Base-by-base conservation (phyloP, 2,329 filamentous ascomycete species). In the Diplodia mutila region DNA sequence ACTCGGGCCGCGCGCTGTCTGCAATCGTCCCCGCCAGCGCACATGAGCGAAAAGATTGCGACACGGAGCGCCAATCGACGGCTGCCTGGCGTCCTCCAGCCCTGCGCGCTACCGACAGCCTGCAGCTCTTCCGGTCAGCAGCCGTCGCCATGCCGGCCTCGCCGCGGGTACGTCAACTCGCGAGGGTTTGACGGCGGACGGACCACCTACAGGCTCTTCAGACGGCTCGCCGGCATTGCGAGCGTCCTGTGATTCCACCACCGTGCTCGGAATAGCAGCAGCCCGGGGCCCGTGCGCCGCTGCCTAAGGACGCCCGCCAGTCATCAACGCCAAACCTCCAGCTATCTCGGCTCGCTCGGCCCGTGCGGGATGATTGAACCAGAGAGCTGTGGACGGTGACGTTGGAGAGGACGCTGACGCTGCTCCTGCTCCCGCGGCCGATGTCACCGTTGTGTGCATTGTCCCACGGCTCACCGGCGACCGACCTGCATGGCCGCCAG, bases 241-340 rank as follows among this genome's bases (percentile, higher is more conserved):
- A 54, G 37, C 27, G 61, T 65, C 61, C 61, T 65, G 61, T 65
- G 61, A 65, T 65, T 65, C 61, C 51, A 23, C 53, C 21, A 23
- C 49, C 9, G 18, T n/a, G 32, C 61, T 34, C 49, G 49, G 46
- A 54, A 65, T 54, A 54, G 61, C 48, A 65, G 61, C 49, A 18
- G 25, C 2, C 11, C 1, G 11, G n/a, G 9, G 59, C 16, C 46
- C 46, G 59, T 51, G 59, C 59, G 14, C 27, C 1, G 59, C 42
- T 39, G 59, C 59, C 59, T 63, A 18, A 63, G 46, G 59, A 25
- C n/a, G 21, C 46, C 7, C 27, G 27, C 37, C 29, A 46, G 7
- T 65, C 49, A 65, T 42, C 61, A 65, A 51, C 46, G 34, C 49
- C 61, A 64, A 21, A 29, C 61, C n/a, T n/a, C 14, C 14, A 14